phyloP scores from a whole-genome alignment of 176 grass and related monocot genomes.

The Hordeum marinum region DNA sequence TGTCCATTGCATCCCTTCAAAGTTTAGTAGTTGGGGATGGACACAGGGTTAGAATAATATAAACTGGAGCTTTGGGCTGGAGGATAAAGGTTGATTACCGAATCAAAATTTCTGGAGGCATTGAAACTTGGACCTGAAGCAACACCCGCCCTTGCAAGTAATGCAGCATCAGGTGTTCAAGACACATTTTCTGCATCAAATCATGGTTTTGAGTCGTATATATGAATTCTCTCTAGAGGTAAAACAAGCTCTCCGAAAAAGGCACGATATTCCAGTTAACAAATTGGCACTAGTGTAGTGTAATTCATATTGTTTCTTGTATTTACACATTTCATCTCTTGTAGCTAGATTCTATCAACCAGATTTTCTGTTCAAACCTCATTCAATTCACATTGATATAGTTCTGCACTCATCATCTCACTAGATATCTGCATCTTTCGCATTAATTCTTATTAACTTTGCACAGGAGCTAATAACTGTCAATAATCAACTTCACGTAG shows the following conservation, averaged over 20 bases:
- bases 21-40: conserved; percentile 20
- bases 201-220: neutral
- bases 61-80: neutral
- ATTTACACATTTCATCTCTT: neutral
- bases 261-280: neutral
- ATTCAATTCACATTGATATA: neutral
- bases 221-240: neutral
- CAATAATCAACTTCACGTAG: neutral
- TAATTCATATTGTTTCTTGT: neutral
- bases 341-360: neutral
- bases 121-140: conserved; percentile 79
- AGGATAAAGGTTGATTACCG: conserved; percentile 43
- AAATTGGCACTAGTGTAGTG: neutral
- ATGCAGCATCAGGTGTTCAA: conserved; percentile 74
- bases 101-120: conserved; percentile 66
- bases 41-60: neutral
- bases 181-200: conserved; percentile 79
- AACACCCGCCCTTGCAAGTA: conserved; percentile 70
- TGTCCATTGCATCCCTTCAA: conserved; percentile 74
- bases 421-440: neutral
- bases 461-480: neutral
- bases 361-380: neutral
- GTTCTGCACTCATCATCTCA: neutral
- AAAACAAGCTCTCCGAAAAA: neutral
- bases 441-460: neutral